phyloP scores from a whole-genome alignment of 106 monocot species.

The Amphibolis antarctica region DNA sequence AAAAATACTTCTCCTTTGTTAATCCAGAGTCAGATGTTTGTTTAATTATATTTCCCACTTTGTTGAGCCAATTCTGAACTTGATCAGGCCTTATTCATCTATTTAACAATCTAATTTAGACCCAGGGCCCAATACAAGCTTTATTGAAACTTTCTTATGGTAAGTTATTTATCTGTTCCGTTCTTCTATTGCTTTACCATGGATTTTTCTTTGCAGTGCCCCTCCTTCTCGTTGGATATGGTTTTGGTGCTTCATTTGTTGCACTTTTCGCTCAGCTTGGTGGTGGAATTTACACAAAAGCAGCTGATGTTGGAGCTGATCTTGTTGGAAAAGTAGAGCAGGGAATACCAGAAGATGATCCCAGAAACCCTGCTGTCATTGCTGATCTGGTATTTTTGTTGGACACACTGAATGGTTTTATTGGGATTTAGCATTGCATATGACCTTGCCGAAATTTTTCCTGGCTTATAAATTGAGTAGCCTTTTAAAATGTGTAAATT shows the following conservation, averaged over 20 bases:
- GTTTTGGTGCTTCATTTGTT: constrained; percentile 98
- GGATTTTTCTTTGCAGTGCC: constrained; percentile 45
- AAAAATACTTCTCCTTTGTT: no score
- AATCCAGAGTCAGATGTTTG: no score
- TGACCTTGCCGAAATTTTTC: not conserved
- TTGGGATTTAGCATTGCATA: not conserved
- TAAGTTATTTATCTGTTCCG: no score
- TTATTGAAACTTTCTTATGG: no score
- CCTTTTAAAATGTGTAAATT: not conserved
- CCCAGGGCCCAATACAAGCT: no score
- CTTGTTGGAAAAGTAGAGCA: constrained; percentile 99
- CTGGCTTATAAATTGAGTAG: not conserved
- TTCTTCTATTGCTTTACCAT: not conserved
- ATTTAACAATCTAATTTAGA: no score
- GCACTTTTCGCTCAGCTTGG: constrained; percentile 97
- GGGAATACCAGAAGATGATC: constrained; percentile 99
- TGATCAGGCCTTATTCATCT: no score
- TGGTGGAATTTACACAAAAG: constrained; percentile 96
- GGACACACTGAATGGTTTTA: not conserved
- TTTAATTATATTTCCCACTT: no score
- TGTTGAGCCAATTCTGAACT: no score
- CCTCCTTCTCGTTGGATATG: constrained; percentile 98
- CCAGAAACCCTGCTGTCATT: constrained; percentile 96
- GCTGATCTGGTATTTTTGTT: constrained; percentile 75
- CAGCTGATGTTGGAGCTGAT: constrained; percentile 99